These are phyloP conservation scores for Picea abies DNA, from an alignment of 83 land plant species.

Conservation along the genomic window DNA sequence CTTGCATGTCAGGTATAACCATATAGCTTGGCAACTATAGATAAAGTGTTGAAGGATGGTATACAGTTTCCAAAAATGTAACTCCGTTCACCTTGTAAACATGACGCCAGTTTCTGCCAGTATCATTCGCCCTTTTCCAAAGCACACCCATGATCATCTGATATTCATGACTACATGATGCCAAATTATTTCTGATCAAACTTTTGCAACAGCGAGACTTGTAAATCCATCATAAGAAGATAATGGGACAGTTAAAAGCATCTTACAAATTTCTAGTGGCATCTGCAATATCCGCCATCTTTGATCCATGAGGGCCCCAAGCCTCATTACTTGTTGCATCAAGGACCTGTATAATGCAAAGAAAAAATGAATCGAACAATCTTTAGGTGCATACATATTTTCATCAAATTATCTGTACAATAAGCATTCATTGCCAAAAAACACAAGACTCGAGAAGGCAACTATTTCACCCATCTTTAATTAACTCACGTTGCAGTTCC, in stretches of 20 bases:
- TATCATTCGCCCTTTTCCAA: constrained; percentile 90
- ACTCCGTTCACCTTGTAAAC: constrained; percentile 80
- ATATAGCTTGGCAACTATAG: background rate
- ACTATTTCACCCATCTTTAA: background rate
- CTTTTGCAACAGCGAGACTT: background rate
- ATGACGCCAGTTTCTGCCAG: constrained; percentile 95
- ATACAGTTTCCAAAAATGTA: background rate
- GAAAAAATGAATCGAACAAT: background rate
- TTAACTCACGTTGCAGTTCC: background rate
- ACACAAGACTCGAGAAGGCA: background rate
- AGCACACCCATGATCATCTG: constrained; percentile 95
- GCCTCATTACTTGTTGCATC: constrained; percentile 98
- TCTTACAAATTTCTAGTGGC: constrained; percentile 96
- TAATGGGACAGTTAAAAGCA: constrained; percentile 3
- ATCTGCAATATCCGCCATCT: constrained; percentile 95
- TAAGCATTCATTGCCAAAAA: background rate
- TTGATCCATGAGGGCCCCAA: constrained; percentile 99
- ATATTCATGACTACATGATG: constrained; percentile 79
- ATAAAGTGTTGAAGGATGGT: background rate
- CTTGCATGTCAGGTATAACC: background rate
- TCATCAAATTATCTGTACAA: background rate
- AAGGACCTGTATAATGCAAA: constrained; percentile 56
- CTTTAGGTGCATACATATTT: background rate
- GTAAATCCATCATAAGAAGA: background rate
- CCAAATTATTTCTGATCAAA: background rate